Conservation (phyloP, 2,329 filamentous ascomycete species). For the Colletotrichum caudatum region DNA sequence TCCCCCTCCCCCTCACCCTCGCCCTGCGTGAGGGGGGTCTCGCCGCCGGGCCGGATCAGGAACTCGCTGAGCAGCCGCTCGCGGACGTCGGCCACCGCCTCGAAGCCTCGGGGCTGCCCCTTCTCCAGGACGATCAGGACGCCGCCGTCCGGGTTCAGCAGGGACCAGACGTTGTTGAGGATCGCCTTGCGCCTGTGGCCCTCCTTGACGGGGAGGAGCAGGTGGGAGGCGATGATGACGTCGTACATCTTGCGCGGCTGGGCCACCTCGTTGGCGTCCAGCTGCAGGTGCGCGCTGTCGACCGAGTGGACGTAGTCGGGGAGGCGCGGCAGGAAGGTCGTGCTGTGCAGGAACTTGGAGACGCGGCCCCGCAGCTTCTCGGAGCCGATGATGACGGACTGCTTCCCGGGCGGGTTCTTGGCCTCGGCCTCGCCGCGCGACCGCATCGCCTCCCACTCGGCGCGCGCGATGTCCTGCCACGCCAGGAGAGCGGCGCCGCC, state of each 20-base stretch:
- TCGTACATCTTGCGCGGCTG: constrained; percentile 84
- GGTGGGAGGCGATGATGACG: constrained; percentile 89
- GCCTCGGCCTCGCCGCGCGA: constrained; percentile 57
- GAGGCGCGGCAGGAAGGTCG: constrained; percentile 90
- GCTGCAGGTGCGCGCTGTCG: constrained; percentile 67
- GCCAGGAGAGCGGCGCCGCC: constrained; percentile 80
- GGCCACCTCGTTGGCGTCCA: constrained; percentile 68
- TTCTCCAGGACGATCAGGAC: constrained; percentile 91
- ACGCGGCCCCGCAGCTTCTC: constrained; percentile 80
- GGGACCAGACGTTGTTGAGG: constrained; percentile 88
- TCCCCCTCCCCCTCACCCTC: constrained; percentile 52
- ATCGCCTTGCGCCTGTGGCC: constrained; percentile 82
- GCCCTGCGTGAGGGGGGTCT: constrained; percentile 51
- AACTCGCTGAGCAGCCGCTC: constrained; percentile 81
- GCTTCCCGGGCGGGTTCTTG: constrained; percentile 72
- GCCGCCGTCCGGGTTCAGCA: constrained; percentile 86
- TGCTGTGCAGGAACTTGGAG: constrained; percentile 84
- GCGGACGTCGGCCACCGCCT: constrained; percentile 87
- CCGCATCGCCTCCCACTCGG: constrained; percentile 82
- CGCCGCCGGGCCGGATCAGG: constrained; percentile 69
- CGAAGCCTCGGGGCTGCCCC: constrained; percentile 90
- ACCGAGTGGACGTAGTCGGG: constrained; percentile 83
- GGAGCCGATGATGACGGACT: constrained; percentile 84
- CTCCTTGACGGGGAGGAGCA: constrained; percentile 80
- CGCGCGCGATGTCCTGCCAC: constrained; percentile 81